These are phyloP conservation scores for Ochetophila trinervis DNA, from an alignment of 306 rosid genomes.

Conservation along the genomic window DNA sequence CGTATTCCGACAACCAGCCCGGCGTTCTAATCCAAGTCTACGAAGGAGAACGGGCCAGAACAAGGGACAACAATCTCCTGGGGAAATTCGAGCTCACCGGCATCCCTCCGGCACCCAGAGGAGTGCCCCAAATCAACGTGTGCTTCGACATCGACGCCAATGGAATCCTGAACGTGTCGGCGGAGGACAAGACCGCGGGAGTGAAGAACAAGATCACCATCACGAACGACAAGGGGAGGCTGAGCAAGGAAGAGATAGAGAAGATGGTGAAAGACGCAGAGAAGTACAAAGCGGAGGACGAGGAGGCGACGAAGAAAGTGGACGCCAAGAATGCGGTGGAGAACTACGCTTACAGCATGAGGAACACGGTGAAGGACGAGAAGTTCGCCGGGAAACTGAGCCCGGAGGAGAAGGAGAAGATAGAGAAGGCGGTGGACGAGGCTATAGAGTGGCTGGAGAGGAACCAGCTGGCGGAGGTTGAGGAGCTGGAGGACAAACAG, in stretches of 20 bases:
- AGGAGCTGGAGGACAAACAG: slow-evolving; percentile 72
- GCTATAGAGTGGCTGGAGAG: slow-evolving; percentile 66
- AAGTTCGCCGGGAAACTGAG: slow-evolving; percentile 59
- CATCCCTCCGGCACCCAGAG: slow-evolving; percentile 81
- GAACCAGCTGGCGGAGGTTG: slow-evolving; percentile 80
- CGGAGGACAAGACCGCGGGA: slow-evolving; percentile 82
- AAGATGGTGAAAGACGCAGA: slow-evolving; percentile 84
- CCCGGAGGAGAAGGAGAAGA: slow-evolving; percentile 49
- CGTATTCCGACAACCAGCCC: slow-evolving; percentile 76
- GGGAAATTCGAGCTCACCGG: slow-evolving; percentile 79
- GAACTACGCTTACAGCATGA: slow-evolving; percentile 84
- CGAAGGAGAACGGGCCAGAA: slow-evolving; percentile 75
- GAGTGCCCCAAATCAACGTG: slow-evolving; percentile 76
- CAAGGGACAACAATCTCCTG: slow-evolving; percentile 67
- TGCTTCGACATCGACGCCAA: slow-evolving; percentile 73
- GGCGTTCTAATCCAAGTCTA: slow-evolving; percentile 83
- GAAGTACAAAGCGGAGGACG: slow-evolving; percentile 79
- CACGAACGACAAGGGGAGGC: slow-evolving; percentile 73
- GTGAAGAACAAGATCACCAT: slow-evolving; percentile 87
- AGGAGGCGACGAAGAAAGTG: slow-evolving; percentile 85
- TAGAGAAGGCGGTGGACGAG: slow-evolving; percentile 69
- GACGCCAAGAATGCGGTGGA: slow-evolving; percentile 76
- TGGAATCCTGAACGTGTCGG: slow-evolving; percentile 67
- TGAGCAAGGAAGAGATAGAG: slow-evolving; percentile 84
- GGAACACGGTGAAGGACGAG: slow-evolving; percentile 70